Evolutionary conservation across 148 eudicot species (phyloP), one percentile per base, ranked within the genome.

Genomic region (Vaccinium myrtillus): DNA sequence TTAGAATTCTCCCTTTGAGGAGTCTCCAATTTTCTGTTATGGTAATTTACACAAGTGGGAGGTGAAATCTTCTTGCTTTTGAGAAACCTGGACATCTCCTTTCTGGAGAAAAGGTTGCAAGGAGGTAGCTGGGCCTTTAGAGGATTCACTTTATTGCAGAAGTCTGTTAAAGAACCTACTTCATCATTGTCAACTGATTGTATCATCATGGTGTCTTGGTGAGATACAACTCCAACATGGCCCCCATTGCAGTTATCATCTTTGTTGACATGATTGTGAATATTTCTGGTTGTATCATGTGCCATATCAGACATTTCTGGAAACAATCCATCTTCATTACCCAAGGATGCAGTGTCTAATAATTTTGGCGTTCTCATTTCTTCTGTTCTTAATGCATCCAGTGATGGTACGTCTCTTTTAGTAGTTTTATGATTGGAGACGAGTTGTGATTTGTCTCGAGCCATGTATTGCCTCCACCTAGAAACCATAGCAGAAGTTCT

Each of bases 401-500:
- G 83, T 6, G 71, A 67, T 69, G 19, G 55, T 48, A 63, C 69
- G 74, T 87, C 92, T 80, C 85, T 75, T 46, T 84, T 70, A 85
- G 70, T 49, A 83, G 87, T 65, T 79, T 83, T 30, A 30, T 79
- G 83, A 73, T 80, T 87, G 75, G 89, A 81, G 70, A 79, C 79
- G 53, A 82, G 70, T 81, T 89, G 91, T 16, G 87, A 90, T 69
- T 85, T 89, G 81, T 67, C 77, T 30, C 93, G 95, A 65, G 89
- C 86, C 83, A 90, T 75, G 80, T 88, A 94, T 79, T 94, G 98
- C 86, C 96, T 93, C 98, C 99, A 97, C 85, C 98, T 92, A 82
- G 98, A 95, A 58, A 94, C 89, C 96, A 97, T 89, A 84, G 95
- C 94, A 32, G 98, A 91, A 67, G 99, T 94, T 86, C 99, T 95